A percentile compares a stretch with the other conserved stretches of the same genome.
These are phyloP conservation scores for Akanthomyces lecanii DNA, from an alignment of 2,329 filamentous ascomycete species.

Conservation along the genomic window DNA sequence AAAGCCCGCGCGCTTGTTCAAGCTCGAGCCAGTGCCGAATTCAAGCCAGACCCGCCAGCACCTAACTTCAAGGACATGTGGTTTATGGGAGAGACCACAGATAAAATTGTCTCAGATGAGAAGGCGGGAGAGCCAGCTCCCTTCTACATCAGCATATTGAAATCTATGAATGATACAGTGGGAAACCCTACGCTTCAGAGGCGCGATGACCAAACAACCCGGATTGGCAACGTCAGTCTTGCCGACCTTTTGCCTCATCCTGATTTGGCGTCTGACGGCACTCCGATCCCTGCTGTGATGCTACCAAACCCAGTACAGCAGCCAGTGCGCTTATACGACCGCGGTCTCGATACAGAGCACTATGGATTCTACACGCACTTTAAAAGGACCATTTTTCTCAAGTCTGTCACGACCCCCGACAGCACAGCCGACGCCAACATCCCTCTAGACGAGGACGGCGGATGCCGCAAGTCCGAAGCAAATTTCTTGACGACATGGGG, in stretches of 20 bases:
- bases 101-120: slow-evolving; percentile 58
- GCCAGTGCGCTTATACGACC: slow-evolving; percentile 80
- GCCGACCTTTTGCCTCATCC: slow-evolving; percentile 58
- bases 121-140: slow-evolving; percentile 85
- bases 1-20: slow-evolving; percentile 24
- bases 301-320: slow-evolving; percentile 69
- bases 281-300: slow-evolving; percentile 66
- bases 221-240: slow-evolving; percentile 25
- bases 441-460: slow-evolving; percentile 51
- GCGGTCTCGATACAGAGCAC: slow-evolving; percentile 74
- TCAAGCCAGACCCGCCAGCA: slow-evolving; percentile 51
- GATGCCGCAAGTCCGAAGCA: slow-evolving; percentile 49
- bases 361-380: slow-evolving; percentile 95
- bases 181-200: slow-evolving; percentile 25
- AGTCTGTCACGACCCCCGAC: slow-evolving; percentile 49
- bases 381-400: slow-evolving; percentile 79
- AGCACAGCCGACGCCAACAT: slow-evolving; percentile 38
- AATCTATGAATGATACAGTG: slow-evolving; percentile 36
- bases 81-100: slow-evolving; percentile 84
- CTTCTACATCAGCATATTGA: slow-evolving; percentile 76
- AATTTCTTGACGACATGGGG: slow-evolving; percentile 54
- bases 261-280: slow-evolving; percentile 61
- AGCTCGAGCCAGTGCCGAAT: slow-evolving; percentile 23
- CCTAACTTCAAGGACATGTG: slow-evolving; percentile 65
- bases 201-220: slow-evolving; percentile 18